Conservation (phyloP, 148 eudicot species). For the Diospyros kaki region DNA sequence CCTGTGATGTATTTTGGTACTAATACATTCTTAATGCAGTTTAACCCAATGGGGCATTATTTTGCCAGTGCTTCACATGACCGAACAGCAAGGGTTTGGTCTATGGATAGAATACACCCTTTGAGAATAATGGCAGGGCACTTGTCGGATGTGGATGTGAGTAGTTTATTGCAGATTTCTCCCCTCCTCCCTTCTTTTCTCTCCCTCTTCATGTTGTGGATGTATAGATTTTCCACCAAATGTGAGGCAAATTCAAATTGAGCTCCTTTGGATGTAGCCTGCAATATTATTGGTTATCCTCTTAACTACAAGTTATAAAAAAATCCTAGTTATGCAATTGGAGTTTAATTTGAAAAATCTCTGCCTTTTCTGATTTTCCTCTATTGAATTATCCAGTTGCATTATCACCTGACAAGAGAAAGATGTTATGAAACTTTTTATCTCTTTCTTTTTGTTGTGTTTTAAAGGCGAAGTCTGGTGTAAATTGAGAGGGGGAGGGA, state of each 20-base stretch:
- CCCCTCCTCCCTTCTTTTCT: constrained; percentile 1
- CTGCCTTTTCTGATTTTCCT: neutral
- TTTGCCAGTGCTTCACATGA: constrained; percentile 98
- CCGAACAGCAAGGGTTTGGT: constrained; percentile 97
- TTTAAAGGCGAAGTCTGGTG: neutral
- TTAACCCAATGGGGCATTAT: constrained; percentile 95
- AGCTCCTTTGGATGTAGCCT: neutral
- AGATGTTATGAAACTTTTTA: neutral
- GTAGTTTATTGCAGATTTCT: constrained; percentile 18
- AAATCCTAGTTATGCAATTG: neutral
- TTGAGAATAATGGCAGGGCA: constrained; percentile 99
- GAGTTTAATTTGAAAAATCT: neutral
- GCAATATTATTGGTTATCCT: neutral
- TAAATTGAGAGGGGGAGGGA: neutral
- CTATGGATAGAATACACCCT: constrained; percentile 92
- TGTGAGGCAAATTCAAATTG: neutral
- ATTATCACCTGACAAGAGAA: neutral
- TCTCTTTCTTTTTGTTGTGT: neutral
- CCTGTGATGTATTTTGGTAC: neutral
- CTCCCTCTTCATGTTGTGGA: neutral
- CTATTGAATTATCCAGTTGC: neutral
- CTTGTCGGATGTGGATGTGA: constrained; percentile 97
- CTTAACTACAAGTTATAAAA: neutral
- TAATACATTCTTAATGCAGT: constrained; percentile 49
- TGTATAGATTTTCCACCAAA: neutral